phyloP scores from a whole-genome alignment of 2,329 filamentous ascomycete species.

The Diaporthe amygdali region DNA sequence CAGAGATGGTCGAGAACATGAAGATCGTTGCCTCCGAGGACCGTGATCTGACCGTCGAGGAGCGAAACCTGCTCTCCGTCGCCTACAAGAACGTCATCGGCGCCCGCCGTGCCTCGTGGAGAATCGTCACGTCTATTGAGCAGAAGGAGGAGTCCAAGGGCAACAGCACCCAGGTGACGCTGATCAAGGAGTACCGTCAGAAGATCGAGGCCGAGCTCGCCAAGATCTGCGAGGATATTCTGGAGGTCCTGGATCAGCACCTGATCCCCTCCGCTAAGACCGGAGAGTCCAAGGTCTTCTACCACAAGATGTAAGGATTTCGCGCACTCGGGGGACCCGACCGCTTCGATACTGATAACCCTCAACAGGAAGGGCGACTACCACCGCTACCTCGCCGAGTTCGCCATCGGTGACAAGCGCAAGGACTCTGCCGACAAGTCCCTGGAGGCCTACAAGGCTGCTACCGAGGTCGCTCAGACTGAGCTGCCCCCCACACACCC shows the following conservation, averaged over 20 bases:
- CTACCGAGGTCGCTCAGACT: conserved; percentile 87
- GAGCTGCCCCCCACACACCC: conserved; percentile 91
- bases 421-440: conserved; percentile 94
- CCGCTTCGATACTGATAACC: conserved; percentile 25
- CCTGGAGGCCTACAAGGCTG: conserved; percentile 94
- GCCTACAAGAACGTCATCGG: conserved; percentile 99
- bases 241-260: conserved; percentile 92
- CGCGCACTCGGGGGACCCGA: not conserved
- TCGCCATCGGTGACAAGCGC: conserved; percentile 91
- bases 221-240: conserved; percentile 97
- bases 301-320: conserved; percentile 89
- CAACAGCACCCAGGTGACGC: conserved; percentile 85
- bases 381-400: conserved; percentile 98
- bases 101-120: conserved; percentile 95
- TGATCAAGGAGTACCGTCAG: conserved; percentile 98
- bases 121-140: conserved; percentile 98
- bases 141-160: conserved; percentile 99
- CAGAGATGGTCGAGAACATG: conserved; percentile 99
- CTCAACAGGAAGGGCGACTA: conserved; percentile 93
- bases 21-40: conserved; percentile 94
- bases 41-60: conserved; percentile 85
- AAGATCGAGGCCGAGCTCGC: conserved; percentile 97
- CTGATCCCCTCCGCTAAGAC: conserved; percentile 93
- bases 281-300: conserved; percentile 99
- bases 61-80: conserved; percentile 96